Conservation (phyloP, 2,329 filamentous ascomycete species). For the Fonsecaea erecta region DNA sequence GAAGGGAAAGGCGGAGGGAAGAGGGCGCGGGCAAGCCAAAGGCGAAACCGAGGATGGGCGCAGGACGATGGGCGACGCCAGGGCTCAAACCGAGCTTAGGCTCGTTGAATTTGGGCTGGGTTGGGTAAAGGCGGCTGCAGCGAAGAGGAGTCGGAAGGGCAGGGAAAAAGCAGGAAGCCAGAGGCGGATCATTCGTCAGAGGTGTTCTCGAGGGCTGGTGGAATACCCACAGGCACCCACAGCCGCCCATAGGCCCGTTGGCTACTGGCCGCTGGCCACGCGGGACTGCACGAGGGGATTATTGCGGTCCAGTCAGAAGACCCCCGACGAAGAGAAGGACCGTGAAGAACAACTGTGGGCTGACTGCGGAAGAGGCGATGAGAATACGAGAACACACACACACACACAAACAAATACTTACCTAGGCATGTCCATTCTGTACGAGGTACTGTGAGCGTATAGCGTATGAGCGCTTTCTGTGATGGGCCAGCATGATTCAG, state of each 20-base stretch:
- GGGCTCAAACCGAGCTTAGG: conserved; percentile 13
- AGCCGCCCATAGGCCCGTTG: background rate
- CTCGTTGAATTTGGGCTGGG: conserved; percentile 8
- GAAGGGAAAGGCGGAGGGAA: conserved; percentile 2
- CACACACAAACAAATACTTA: background rate
- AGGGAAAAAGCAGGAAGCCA: conserved; percentile 9
- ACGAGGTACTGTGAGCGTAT: background rate
- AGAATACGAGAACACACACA: background rate
- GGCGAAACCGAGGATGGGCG: conserved; percentile 4
- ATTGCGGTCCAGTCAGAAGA: conserved; percentile 19
- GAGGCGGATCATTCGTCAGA: conserved; percentile 10
- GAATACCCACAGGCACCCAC: background rate
- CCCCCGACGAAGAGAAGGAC: background rate
- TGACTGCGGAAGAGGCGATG: background rate
- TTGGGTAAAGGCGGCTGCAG: conserved; percentile 13
- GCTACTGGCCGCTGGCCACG: background rate
- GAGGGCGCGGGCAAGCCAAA: conserved; percentile 7
- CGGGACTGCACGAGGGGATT: conserved; percentile 14
- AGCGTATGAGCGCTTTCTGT: background rate
- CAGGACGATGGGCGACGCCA: conserved; percentile 11
- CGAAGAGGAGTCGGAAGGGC: conserved; percentile 19
- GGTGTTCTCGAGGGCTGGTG: background rate
- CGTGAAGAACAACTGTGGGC: background rate
- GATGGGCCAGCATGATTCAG: background rate
- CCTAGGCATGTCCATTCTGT: background rate